These are phyloP conservation scores for Phialophora chinensis DNA, from an alignment of 2,329 filamentous ascomycete species.

Conservation along the genomic window DNA sequence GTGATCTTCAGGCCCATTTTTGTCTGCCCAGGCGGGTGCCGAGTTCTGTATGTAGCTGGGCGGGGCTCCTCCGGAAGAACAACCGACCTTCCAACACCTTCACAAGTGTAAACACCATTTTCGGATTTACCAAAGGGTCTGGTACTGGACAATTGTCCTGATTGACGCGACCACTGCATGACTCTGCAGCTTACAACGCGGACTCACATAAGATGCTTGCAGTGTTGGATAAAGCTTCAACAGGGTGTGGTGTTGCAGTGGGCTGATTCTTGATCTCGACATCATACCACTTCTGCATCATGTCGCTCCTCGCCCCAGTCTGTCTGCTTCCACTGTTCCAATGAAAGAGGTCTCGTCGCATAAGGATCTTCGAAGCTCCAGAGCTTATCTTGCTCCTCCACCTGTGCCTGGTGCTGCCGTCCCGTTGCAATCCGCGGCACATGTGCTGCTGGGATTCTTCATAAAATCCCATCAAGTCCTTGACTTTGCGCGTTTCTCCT, in stretches of 20 bases:
- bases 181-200: slow-evolving; percentile 9
- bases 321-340: neutral
- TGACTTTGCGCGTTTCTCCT: neutral
- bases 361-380: neutral
- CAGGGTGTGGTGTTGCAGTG: slow-evolving; percentile 2
- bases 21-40: neutral
- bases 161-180: neutral
- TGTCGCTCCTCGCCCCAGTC: neutral
- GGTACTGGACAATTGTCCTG: neutral
- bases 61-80: neutral
- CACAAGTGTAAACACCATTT: neutral
- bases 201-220: slow-evolving; percentile 17
- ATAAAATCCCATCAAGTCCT: neutral
- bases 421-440: neutral
- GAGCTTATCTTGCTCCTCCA: neutral
- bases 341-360: neutral
- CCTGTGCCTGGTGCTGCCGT: neutral
- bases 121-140: neutral
- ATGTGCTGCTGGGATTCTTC: neutral
- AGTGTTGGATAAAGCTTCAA: neutral
- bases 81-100: neutral
- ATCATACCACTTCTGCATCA: slow-evolving; percentile 18
- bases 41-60: neutral
- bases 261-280: slow-evolving; percentile 15
- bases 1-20: neutral